Conservation (phyloP, 2,329 filamentous ascomycete species). For the Peltaster fructicola region DNA sequence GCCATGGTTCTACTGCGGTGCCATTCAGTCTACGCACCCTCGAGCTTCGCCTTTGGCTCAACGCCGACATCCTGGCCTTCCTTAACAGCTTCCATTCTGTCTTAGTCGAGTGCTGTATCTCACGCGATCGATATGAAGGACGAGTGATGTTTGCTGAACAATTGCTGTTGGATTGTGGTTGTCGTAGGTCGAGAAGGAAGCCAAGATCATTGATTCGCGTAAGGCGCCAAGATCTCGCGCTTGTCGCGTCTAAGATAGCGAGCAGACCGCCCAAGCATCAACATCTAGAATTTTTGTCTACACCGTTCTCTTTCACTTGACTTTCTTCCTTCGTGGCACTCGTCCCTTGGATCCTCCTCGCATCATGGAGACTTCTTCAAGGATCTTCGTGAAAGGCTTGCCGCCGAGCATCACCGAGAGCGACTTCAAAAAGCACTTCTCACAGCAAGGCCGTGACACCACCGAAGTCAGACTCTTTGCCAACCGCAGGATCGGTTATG, state of each 20-base stretch:
- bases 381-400: conserved; percentile 53
- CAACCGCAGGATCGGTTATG: conserved; percentile 80
- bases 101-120: too few relatives aligned
- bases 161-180: too few relatives aligned
- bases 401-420: conserved; percentile 72
- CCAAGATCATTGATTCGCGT: too few relatives aligned
- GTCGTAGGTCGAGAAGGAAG: too few relatives aligned
- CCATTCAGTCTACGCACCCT: conserved; percentile 39
- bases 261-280: conserved; percentile 1
- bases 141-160: too few relatives aligned
- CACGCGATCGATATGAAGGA: too few relatives aligned
- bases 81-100: too few relatives aligned
- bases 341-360: conserved; percentile 1
- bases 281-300: conserved; percentile 5
- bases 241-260: too few relatives aligned
- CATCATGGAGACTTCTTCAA: conserved; percentile 57
- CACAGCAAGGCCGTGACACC: conserved; percentile 48
- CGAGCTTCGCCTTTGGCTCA: too few relatives aligned
- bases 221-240: conserved; percentile 3
- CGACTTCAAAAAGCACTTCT: conserved; percentile 80
- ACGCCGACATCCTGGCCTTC: too few relatives aligned
- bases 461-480: conserved; percentile 88
- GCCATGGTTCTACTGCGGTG: conserved; percentile 5
- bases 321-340: conserved; percentile 2
- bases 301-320: too few relatives aligned